A percentile compares a stretch with the other conserved stretches of the same genome.
Evolutionary conservation across 192 early-diverging fungal genomes (phyloP).

Genomic region (Umbelopsis ramanniana): DNA sequence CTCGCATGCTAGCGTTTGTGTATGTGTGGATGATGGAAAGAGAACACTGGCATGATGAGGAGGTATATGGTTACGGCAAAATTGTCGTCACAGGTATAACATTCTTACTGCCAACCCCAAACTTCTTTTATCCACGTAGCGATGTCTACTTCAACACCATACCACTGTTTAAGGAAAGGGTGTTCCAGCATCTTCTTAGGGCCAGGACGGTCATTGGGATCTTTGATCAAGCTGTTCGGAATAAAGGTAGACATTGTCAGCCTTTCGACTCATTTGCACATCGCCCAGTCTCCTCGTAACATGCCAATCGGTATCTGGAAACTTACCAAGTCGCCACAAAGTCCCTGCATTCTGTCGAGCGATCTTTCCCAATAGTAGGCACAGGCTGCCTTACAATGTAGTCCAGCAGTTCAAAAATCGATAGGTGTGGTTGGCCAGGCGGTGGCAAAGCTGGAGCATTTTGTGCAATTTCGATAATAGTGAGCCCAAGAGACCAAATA

Average conservation of each 20-base stretch:
- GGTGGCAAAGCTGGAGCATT: constrained; percentile 92
- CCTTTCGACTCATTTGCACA: background rate
- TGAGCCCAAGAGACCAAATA: constrained; percentile 96
- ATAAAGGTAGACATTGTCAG: background rate
- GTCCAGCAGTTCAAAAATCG: constrained; percentile 92
- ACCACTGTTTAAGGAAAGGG: constrained; percentile 65
- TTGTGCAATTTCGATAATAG: constrained; percentile 90
- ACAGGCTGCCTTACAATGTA: constrained; percentile 90
- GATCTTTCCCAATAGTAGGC: constrained; percentile 68
- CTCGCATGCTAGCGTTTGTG: background rate
- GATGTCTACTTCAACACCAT: constrained; percentile 58
- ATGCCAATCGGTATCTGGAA: too few relatives aligned
- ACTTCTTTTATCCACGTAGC: constrained; percentile 74
- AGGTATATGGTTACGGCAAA: constrained; percentile 9
- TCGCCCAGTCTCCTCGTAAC: background rate
- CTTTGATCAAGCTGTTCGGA: constrained; percentile 70
- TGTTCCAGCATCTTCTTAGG: constrained; percentile 71
- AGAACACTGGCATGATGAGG: background rate
- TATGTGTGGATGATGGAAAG: background rate
- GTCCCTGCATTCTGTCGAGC: constrained; percentile 63
- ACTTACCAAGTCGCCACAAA: constrained; percentile 74
- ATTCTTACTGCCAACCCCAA: constrained; percentile 56
- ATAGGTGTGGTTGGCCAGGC: constrained; percentile 68
- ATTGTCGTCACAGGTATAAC: background rate
- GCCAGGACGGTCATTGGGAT: constrained; percentile 66